Percentiles rank a stretch among this genome's conserved stretches.
phyloP scores from a whole-genome alignment of 2,329 filamentous ascomycete genomes.

The Ophiocordyceps camponoti-leonardi region DNA sequence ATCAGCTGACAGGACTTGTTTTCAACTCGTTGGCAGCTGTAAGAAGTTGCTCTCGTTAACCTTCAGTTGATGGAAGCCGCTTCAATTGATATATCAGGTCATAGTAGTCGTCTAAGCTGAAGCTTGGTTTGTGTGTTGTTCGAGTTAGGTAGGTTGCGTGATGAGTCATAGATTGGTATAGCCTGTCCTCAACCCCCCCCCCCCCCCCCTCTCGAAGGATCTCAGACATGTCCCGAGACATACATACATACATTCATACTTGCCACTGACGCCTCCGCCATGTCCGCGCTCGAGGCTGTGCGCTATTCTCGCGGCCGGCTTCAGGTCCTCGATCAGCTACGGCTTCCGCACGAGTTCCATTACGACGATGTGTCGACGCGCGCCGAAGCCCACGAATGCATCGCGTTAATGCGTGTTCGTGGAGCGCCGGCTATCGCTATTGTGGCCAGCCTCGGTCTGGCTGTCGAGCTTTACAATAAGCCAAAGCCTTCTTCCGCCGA shows the following conservation, averaged over 20 bases:
- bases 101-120: no score
- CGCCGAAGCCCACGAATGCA: conserved; percentile 66
- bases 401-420: conserved; percentile 62
- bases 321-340: conserved; percentile 69
- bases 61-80: no score
- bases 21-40: no score
- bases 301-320: conserved; percentile 56
- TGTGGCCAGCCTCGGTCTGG: conserved; percentile 78
- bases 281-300: conserved; percentile 55
- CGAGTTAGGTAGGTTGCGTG: no score
- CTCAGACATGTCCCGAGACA: not conserved
- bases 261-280: not conserved
- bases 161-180: no score
- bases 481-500: conserved; percentile 23
- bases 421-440: conserved; percentile 91
- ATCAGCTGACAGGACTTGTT: no score
- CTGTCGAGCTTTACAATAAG: conserved; percentile 59
- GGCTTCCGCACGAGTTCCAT: conserved; percentile 61
- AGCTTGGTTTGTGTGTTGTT: no score
- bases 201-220: no score
- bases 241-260: not conserved
- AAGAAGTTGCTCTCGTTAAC: no score
- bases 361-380: conserved; percentile 57
- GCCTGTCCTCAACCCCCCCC: no score
- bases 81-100: no score